These are phyloP conservation scores for Eutypella sp. DNA, from an alignment of 2,329 filamentous ascomycete genomes.

Conservation along the genomic window DNA sequence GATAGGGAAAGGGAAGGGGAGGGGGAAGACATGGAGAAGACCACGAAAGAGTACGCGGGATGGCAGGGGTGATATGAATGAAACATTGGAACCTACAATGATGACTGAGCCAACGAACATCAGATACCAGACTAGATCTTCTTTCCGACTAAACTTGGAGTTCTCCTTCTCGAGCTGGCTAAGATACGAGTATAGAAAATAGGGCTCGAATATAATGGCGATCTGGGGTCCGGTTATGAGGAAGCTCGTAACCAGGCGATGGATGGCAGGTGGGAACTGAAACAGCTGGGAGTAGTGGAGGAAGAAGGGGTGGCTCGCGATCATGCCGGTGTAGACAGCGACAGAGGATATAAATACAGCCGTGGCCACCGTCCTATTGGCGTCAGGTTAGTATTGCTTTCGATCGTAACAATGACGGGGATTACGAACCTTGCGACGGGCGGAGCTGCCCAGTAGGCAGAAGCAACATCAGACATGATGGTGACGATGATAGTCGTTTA, in stretches of 20 bases:
- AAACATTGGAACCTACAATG: constrained; percentile 62
- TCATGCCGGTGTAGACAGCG: constrained; percentile 51
- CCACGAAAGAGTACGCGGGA: too few species aligned
- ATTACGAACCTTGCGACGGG: constrained; percentile 34
- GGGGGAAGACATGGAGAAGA: constrained; percentile 9
- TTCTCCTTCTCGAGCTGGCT: constrained; percentile 68
- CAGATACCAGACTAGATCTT: constrained; percentile 77
- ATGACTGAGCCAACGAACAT: constrained; percentile 67
- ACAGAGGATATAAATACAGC: constrained; percentile 59
- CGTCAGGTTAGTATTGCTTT: constrained; percentile 9
- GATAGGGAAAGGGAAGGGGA: constrained; percentile 5
- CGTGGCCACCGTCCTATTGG: constrained; percentile 60
- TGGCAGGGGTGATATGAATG: constrained; percentile 7
- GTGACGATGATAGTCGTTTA: not conserved
- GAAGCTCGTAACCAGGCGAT: constrained; percentile 40
- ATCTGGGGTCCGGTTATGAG: constrained; percentile 35
- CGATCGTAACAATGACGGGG: not conserved
- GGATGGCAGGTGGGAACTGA: constrained; percentile 45
- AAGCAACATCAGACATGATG: constrained; percentile 36
- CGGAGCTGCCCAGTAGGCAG: constrained; percentile 36
- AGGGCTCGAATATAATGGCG: constrained; percentile 65
- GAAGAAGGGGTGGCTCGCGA: constrained; percentile 46
- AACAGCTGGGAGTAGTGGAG: constrained; percentile 52
- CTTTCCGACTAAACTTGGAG: constrained; percentile 66
- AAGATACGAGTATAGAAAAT: constrained; percentile 75